phyloP scores from a whole-genome alignment of 441 rosid species.

The Jatropha multifida region DNA sequence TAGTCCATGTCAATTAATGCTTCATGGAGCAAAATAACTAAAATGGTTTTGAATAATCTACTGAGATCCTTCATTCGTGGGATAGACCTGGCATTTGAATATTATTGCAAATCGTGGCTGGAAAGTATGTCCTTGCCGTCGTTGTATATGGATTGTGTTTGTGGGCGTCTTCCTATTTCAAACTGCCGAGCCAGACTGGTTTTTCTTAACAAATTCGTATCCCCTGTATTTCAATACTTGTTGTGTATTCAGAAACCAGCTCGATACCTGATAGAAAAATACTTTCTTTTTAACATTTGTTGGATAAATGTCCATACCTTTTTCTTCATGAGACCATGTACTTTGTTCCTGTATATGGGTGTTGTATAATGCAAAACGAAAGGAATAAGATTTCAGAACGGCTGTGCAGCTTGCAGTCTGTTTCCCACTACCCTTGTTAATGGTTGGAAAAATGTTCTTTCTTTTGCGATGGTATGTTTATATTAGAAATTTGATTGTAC shows the following conservation, averaged over 20 bases:
- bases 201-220: background rate
- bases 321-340: background rate
- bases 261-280: background rate
- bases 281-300: background rate
- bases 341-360: background rate
- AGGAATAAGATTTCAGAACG: background rate
- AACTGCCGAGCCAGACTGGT: background rate
- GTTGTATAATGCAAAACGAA: background rate
- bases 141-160: background rate
- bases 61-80: background rate
- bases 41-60: background rate
- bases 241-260: conserved; percentile 6
- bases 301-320: background rate
- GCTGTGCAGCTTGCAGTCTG: no score
- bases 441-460: no score
- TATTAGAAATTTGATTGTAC: no score
- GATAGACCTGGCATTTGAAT: conserved; percentile 5
- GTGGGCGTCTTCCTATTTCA: background rate
- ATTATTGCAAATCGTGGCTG: background rate
- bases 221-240: background rate
- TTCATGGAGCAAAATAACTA: background rate
- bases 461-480: no score
- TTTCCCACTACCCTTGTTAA: no score
- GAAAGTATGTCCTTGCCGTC: background rate
- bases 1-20: background rate